phyloP scores from a whole-genome alignment of 2,329 filamentous ascomycete species.

The Fusarium oligoseptatum region DNA sequence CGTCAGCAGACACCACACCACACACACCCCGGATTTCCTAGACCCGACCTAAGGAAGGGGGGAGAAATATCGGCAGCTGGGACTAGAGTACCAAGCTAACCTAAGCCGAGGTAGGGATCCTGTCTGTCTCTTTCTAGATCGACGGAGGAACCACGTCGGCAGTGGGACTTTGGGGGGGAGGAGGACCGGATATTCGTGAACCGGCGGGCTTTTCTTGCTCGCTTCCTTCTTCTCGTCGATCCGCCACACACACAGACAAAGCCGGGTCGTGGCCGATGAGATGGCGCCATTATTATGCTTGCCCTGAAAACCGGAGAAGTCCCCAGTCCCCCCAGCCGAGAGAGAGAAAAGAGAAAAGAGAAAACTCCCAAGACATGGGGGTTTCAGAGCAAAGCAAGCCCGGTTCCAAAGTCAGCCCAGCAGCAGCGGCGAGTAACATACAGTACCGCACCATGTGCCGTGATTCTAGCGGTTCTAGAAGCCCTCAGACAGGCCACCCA shows the following conservation, averaged over 20 bases:
- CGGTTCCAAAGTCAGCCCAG: neutral
- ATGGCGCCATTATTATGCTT: conserved; percentile 5
- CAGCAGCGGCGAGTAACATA: neutral
- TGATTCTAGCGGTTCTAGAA: conserved; percentile 27
- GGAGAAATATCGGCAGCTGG: neutral
- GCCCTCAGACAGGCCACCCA: neutral
- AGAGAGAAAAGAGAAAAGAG: conserved; percentile 39
- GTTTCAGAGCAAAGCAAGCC: neutral
- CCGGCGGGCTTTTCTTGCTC: neutral
- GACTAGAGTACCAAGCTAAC: neutral
- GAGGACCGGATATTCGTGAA: neutral
- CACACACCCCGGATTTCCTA: conserved; percentile 3
- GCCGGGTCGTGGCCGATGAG: conserved; percentile 5
- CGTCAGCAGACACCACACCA: neutral
- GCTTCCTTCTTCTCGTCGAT: neutral
- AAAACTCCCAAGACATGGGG: conserved; percentile 18
- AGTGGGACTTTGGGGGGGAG: neutral
- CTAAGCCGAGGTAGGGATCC: neutral
- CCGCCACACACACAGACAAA: neutral
- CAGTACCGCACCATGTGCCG: neutral
- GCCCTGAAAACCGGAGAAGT: neutral
- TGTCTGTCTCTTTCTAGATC: neutral
- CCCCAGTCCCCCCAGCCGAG: neutral
- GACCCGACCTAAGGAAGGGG: neutral
- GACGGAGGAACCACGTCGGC: neutral